These are phyloP conservation scores for Thelonectria rubi DNA, from an alignment of 2,329 filamentous ascomycete genomes.

Conservation along the genomic window DNA sequence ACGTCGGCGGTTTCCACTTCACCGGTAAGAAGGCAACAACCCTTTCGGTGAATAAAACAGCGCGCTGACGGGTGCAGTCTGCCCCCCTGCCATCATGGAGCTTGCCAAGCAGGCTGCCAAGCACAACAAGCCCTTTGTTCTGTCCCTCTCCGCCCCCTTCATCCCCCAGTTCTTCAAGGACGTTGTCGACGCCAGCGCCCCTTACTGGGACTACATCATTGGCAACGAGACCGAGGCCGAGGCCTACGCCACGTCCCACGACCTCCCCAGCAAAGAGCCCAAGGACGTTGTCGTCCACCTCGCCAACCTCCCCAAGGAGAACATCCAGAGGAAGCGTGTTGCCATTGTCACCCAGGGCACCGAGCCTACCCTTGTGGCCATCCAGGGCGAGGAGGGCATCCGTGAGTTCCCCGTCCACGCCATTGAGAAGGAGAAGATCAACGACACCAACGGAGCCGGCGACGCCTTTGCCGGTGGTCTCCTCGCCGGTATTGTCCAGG, in stretches of 20 bases:
- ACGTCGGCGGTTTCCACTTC: slow-evolving; percentile 96
- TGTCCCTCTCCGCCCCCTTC: slow-evolving; percentile 95
- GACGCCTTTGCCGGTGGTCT: slow-evolving; percentile 98
- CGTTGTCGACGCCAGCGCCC: slow-evolving; percentile 82
- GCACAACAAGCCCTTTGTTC: slow-evolving; percentile 90
- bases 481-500: slow-evolving; percentile 86
- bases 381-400: slow-evolving; percentile 74
- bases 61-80: slow-evolving; percentile 63
- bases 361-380: slow-evolving; percentile 85
- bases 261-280: slow-evolving; percentile 78
- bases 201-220: slow-evolving; percentile 96
- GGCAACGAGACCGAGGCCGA: slow-evolving; percentile 96
- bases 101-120: slow-evolving; percentile 88
- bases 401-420: slow-evolving; percentile 83
- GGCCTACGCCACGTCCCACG: slow-evolving; percentile 85
- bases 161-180: slow-evolving; percentile 99
- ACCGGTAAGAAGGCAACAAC: slow-evolving; percentile 60
- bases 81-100: slow-evolving; percentile 87
- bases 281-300: slow-evolving; percentile 86
- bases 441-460: slow-evolving; percentile 96
- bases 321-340: slow-evolving; percentile 81
- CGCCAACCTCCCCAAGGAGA: slow-evolving; percentile 91
- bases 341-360: slow-evolving; percentile 97
- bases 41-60: not conserved
- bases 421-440: slow-evolving; percentile 81